These are phyloP conservation scores for Fusarium sp. DNA, from an alignment of 2,329 filamentous ascomycete species.

Conservation along the genomic window DNA sequence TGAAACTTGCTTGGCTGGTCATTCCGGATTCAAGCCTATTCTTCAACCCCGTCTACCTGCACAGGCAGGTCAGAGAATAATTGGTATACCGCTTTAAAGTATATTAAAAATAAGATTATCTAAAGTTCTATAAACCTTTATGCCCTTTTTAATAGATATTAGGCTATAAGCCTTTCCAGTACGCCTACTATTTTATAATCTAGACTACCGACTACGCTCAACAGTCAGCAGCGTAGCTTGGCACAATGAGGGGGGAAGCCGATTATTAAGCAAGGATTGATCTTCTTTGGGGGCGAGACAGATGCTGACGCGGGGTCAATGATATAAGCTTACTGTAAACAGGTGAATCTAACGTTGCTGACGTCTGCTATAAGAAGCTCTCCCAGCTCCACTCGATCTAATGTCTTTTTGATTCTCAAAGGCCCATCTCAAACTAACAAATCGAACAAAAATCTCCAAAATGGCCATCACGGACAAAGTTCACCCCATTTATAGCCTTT, in stretches of 20 bases:
- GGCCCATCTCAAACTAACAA: not conserved
- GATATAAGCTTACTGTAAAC: constrained; percentile 3
- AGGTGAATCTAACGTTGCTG: constrained; percentile 1
- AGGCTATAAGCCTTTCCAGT: too few species aligned
- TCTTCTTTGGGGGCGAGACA: not conserved
- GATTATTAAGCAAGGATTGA: not conserved
- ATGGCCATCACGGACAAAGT: constrained; percentile 31
- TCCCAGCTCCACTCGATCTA: not conserved
- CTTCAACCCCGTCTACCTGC: not conserved
- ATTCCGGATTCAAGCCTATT: not conserved
- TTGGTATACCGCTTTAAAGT: too few species aligned
- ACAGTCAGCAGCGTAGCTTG: too few species aligned
- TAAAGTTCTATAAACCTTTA: too few species aligned
- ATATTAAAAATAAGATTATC: too few species aligned
- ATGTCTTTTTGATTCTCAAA: not conserved
- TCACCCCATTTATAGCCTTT: constrained; percentile 36
- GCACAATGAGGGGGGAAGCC: too few species aligned
- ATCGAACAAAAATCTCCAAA: accelerated
- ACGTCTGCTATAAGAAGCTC: not conserved
- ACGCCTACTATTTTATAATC: too few species aligned
- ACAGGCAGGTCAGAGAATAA: too few species aligned
- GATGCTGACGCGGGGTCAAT: constrained; percentile 3
- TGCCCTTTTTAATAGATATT: too few species aligned
- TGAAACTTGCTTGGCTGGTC: too few species aligned
- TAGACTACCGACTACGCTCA: too few species aligned